Conservation (phyloP, 2,329 filamentous ascomycete genomes). For the Aspergillus aculeatinus region DNA sequence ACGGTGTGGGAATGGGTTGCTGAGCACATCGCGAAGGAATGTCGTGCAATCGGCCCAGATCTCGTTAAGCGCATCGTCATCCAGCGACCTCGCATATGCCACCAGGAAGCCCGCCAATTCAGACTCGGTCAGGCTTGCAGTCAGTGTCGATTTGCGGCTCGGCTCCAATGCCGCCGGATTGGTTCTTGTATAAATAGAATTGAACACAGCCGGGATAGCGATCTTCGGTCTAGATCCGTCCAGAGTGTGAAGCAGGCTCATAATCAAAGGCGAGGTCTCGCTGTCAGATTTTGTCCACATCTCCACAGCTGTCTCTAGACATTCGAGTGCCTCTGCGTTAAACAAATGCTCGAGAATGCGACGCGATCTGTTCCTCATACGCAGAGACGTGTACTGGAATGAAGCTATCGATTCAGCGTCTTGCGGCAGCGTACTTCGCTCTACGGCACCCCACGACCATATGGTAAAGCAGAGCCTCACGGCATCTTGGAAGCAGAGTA, state of each 20-base stretch:
- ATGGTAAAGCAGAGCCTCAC: constrained; percentile 89
- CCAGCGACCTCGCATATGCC: constrained; percentile 82
- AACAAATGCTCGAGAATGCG: constrained; percentile 91
- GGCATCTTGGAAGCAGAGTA: constrained; percentile 95
- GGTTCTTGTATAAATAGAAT: constrained; percentile 91
- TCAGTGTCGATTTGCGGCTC: constrained; percentile 80
- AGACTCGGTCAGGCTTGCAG: constrained; percentile 76
- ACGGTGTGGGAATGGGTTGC: constrained; percentile 91
- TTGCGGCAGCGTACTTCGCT: constrained; percentile 44
- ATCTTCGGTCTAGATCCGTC: constrained; percentile 89
- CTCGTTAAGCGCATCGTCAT: constrained; percentile 97
- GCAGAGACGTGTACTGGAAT: constrained; percentile 84
- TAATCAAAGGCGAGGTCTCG: constrained; percentile 63
- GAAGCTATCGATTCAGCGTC: constrained; percentile 73
- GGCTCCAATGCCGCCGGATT: constrained; percentile 79
- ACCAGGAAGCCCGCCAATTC: constrained; percentile 88
- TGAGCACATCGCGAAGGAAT: constrained; percentile 84
- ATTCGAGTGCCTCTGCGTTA: constrained; percentile 86
- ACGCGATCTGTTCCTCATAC: constrained; percentile 85
- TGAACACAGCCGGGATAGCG: constrained; percentile 90
- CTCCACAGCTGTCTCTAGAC: constrained; percentile 83
- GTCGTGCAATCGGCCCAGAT: constrained; percentile 94
- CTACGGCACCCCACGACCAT: constrained; percentile 83
- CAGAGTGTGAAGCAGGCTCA: constrained; percentile 84
- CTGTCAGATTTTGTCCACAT: constrained; percentile 66